A percentile compares a stretch with the other conserved stretches of the same genome.
phyloP scores from a whole-genome alignment of 2,329 filamentous ascomycete genomes.

The Cryphonectria japonica region DNA sequence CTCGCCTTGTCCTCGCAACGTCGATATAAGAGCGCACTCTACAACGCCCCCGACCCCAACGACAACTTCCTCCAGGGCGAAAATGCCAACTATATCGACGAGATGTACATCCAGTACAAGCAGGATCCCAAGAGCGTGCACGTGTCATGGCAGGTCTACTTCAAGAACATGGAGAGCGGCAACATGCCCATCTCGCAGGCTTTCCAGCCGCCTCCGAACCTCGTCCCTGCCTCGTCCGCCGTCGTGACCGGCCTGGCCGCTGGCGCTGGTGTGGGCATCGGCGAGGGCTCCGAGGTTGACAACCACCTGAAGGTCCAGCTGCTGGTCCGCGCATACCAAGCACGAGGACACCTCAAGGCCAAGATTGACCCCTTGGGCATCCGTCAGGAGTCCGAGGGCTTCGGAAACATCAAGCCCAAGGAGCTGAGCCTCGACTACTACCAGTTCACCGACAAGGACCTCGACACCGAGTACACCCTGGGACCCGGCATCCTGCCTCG shows the following conservation, averaged over 20 bases:
- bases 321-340: constrained; percentile 95
- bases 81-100: constrained; percentile 98
- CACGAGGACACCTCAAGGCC: constrained; percentile 96
- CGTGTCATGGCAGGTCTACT: constrained; percentile 98
- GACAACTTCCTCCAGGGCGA: constrained; percentile 97
- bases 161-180: constrained; percentile 98
- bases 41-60: constrained; percentile 72
- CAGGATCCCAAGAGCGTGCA: constrained; percentile 91
- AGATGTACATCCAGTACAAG: constrained; percentile 99
- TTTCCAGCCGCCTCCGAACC: constrained; percentile 92
- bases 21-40: constrained; percentile 58
- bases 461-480: constrained; percentile 88
- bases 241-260: constrained; percentile 76
- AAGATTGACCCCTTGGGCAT: constrained; percentile 96
- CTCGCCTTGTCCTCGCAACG: constrained; percentile 55
- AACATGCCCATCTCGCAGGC: constrained; percentile 97
- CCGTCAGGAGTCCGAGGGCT: constrained; percentile 80
- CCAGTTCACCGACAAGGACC: constrained; percentile 90
- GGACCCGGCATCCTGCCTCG: constrained; percentile 94
- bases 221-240: constrained; percentile 81
- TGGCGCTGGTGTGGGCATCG: constrained; percentile 66
- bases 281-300: constrained; percentile 79
- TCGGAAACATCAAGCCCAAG: constrained; percentile 85
- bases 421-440: constrained; percentile 94
- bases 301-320: constrained; percentile 99